Conservation (phyloP, 2,329 filamentous ascomycete genomes). For the Anisogramma anomala region DNA sequence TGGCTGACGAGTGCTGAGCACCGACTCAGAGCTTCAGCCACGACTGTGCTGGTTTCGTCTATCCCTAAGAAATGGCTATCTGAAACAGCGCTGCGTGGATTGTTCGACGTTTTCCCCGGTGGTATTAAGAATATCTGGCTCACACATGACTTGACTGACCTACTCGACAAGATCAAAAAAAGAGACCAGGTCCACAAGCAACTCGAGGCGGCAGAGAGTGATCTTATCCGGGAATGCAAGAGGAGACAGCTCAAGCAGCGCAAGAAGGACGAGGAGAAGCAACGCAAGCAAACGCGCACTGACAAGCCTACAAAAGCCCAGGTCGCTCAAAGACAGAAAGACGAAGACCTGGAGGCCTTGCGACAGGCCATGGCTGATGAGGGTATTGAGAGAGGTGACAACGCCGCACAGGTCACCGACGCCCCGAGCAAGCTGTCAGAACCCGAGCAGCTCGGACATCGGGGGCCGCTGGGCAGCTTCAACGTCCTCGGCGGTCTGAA, state of each 20-base stretch:
- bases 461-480: neutral
- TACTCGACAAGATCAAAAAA: conserved; percentile 72
- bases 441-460: neutral
- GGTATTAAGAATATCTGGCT: conserved; percentile 95
- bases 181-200: conserved; percentile 58
- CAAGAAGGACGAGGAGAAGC: conserved; percentile 52
- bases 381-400: conserved; percentile 41
- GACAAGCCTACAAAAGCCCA: conserved; percentile 42
- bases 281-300: conserved; percentile 39
- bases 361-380: conserved; percentile 36
- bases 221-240: conserved; percentile 69
- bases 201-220: conserved; percentile 74
- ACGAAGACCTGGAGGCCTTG: conserved; percentile 38
- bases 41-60: conserved; percentile 82
- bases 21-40: conserved; percentile 83
- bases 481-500: conserved; percentile 8
- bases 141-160: conserved; percentile 73
- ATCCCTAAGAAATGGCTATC: conserved; percentile 88
- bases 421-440: conserved; percentile 14
- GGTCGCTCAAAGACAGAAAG: conserved; percentile 33
- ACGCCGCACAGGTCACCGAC: conserved; percentile 34
- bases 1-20: conserved; percentile 93
- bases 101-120: conserved; percentile 94
- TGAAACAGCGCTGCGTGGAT: conserved; percentile 63
- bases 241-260: conserved; percentile 63